A percentile compares a stretch with the other conserved stretches of the same genome.
phyloP scores from a whole-genome alignment of 2,329 filamentous ascomycete species.

The Aureobasidium sp. region DNA sequence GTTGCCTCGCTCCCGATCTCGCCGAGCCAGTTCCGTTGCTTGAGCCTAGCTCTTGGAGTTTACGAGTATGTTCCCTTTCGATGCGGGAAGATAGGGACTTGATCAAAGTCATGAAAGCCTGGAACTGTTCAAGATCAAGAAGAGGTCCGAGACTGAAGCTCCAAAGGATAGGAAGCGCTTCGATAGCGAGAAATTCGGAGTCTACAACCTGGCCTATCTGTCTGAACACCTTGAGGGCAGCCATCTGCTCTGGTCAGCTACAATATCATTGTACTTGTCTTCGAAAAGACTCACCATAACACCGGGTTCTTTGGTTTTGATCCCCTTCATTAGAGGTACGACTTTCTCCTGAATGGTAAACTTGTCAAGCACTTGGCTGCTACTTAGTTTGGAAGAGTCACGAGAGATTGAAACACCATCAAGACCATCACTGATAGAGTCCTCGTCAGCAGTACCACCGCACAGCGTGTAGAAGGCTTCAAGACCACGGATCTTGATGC shows the following conservation, averaged over 20 bases:
- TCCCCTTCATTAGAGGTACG: slow-evolving; percentile 77
- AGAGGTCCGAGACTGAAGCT: slow-evolving; percentile 83
- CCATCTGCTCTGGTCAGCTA: slow-evolving; percentile 45
- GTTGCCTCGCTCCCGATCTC: slow-evolving; percentile 52
- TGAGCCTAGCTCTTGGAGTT: slow-evolving; percentile 73
- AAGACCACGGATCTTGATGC: slow-evolving; percentile 86
- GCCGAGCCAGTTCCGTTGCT: slow-evolving; percentile 28
- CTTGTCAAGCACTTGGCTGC: slow-evolving; percentile 77
- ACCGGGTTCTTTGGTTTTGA: slow-evolving; percentile 96
- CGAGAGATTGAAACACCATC: slow-evolving; percentile 56
- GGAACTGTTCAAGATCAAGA: slow-evolving; percentile 76
- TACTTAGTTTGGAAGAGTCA: slow-evolving; percentile 40
- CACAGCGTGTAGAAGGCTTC: slow-evolving; percentile 87
- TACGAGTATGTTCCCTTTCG: slow-evolving; percentile 83
- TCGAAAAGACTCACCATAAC: slow-evolving; percentile 57
- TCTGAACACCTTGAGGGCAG: slow-evolving; percentile 72
- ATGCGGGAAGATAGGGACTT: slow-evolving; percentile 70
- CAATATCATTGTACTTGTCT: background rate
- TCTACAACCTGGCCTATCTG: slow-evolving; percentile 78
- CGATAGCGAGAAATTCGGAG: slow-evolving; percentile 83
- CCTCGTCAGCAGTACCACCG: slow-evolving; percentile 54
- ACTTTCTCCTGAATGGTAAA: slow-evolving; percentile 99
- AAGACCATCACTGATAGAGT: slow-evolving; percentile 58
- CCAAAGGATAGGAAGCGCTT: slow-evolving; percentile 86
- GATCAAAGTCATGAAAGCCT: slow-evolving; percentile 82